Percentiles rank a stretch among this genome's conserved stretches.
phyloP scores from a whole-genome alignment of 331 rosid species.

The Rhamnella rubrinervis region DNA sequence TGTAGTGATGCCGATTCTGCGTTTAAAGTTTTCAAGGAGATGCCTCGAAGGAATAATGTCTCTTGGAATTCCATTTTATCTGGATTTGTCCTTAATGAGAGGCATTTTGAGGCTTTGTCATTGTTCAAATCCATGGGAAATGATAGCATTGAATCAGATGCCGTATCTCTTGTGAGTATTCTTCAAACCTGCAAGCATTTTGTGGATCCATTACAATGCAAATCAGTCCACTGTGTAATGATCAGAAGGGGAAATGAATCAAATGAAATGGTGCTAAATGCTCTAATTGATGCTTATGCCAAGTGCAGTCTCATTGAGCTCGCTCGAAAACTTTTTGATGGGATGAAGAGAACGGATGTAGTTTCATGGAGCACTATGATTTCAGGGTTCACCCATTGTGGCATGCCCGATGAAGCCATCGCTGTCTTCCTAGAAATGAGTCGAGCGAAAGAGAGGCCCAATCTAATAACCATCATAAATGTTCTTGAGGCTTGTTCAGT shows the following conservation, averaged over 20 bases:
- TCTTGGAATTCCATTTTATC: conserved; percentile 44
- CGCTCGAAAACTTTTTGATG: conserved; percentile 34
- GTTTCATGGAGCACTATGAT: conserved; percentile 58
- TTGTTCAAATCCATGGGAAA: conserved; percentile 32
- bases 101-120: conserved; percentile 30
- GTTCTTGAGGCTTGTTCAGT: conserved; percentile 39
- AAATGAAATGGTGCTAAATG: conserved; percentile 35
- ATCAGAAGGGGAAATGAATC: conserved; percentile 32
- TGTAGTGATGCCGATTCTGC: conserved; percentile 35
- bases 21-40: conserved; percentile 24
- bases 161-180: conserved; percentile 42
- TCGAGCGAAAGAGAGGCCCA: conserved; percentile 30
- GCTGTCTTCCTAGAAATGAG: conserved; percentile 34
- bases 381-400: conserved; percentile 36
- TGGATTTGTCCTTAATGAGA: conserved; percentile 37
- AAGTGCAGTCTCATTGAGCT: conserved; percentile 38
- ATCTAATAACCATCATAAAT: conserved; percentile 24
- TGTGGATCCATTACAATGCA: conserved; percentile 24
- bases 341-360: conserved; percentile 36
- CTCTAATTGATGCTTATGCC: conserved; percentile 45
- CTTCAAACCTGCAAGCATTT: conserved; percentile 44
- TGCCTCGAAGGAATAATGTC: conserved; percentile 35
- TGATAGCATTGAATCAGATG: conserved; percentile 34
- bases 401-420: conserved; percentile 39
- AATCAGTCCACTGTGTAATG: conserved; percentile 32